These are phyloP conservation scores for Fremontodendron californicum DNA, from an alignment of 345 rosid species.

Conservation along the genomic window DNA sequence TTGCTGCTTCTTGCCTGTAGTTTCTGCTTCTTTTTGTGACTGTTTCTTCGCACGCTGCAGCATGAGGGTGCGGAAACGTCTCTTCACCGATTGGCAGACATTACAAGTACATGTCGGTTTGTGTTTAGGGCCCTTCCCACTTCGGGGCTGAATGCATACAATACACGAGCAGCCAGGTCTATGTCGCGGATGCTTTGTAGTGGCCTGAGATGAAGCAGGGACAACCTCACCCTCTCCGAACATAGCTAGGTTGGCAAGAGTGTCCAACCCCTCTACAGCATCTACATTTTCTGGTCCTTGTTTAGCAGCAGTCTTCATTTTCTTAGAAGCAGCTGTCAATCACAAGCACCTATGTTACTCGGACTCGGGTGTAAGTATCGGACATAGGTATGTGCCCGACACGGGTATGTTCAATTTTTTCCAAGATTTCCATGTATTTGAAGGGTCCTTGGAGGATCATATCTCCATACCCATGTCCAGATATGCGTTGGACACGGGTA, in stretches of 20 bases:
- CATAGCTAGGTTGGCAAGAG: slow-evolving; percentile 63
- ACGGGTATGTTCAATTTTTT: too few species aligned
- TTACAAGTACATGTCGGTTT: slow-evolving; percentile 70
- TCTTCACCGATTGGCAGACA: slow-evolving; percentile 67
- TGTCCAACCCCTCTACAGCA: slow-evolving; percentile 61
- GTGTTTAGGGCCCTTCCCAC: slow-evolving; percentile 88
- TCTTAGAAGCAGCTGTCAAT: slow-evolving; percentile 43
- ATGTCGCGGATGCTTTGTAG: slow-evolving; percentile 92
- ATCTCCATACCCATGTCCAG: too few species aligned
- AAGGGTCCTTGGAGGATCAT: too few species aligned
- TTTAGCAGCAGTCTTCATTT: slow-evolving; percentile 48
- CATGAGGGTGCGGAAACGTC: slow-evolving; percentile 72
- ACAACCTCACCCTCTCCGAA: slow-evolving; percentile 51
- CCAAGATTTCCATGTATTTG: too few species aligned
- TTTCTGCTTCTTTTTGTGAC: slow-evolving; percentile 51
- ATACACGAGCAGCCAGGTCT: slow-evolving; percentile 91
- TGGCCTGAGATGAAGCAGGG: slow-evolving; percentile 53
- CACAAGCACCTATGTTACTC: too few species aligned
- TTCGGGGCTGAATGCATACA: slow-evolving; percentile 90
- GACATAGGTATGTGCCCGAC: too few species aligned
- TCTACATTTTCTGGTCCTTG: slow-evolving; percentile 41
- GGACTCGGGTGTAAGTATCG: too few species aligned
- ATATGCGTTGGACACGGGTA: too few species aligned
- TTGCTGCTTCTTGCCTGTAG: slow-evolving; percentile 40
- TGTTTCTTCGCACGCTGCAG: slow-evolving; percentile 69